These are phyloP conservation scores for Diutina mesorugosa DNA, from an alignment of 1,139 yeast genomes.

Conservation along the genomic window DNA sequence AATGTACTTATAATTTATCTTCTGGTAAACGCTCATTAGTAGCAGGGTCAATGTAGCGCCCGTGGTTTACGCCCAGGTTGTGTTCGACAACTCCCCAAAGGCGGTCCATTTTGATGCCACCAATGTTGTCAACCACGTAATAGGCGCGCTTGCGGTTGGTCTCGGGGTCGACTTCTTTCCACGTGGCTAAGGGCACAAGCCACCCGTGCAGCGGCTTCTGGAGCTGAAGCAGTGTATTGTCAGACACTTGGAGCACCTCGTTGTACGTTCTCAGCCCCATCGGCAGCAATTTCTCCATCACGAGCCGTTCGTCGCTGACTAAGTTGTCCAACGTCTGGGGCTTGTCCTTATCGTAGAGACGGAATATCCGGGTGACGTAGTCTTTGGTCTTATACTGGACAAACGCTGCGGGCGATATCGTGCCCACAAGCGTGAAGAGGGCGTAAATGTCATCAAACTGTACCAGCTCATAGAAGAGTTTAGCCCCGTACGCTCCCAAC, in stretches of 20 bases:
- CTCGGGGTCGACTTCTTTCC: conserved; percentile 35
- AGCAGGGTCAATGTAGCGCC: conserved; percentile 21
- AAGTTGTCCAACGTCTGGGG: conserved; percentile 58
- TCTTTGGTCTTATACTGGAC: conserved; percentile 48
- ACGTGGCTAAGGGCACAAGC: conserved; percentile 45
- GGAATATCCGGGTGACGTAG: conserved; percentile 59
- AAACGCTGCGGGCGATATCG: conserved; percentile 35
- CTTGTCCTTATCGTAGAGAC: conserved; percentile 50
- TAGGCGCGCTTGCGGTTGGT: conserved; percentile 18
- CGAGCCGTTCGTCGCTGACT: conserved; percentile 44
- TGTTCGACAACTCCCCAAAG: conserved; percentile 70
- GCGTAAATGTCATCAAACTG: conserved; percentile 46
- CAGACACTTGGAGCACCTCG: conserved; percentile 39
- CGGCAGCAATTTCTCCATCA: conserved; percentile 55
- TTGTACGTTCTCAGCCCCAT: conserved; percentile 60
- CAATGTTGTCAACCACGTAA: conserved; percentile 61
- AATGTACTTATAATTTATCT: neutral
- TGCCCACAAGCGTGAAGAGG: conserved; percentile 21
- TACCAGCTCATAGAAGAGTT: conserved; percentile 41
- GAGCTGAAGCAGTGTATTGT: conserved; percentile 22
- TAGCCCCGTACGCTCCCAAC: conserved; percentile 41
- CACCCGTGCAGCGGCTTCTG: conserved; percentile 8
- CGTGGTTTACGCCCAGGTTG: conserved; percentile 54
- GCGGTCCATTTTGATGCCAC: conserved; percentile 76
- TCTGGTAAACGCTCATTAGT: neutral